These are phyloP conservation scores for Salix brachista DNA, from an alignment of 345 rosid species.

Conservation along the genomic window DNA sequence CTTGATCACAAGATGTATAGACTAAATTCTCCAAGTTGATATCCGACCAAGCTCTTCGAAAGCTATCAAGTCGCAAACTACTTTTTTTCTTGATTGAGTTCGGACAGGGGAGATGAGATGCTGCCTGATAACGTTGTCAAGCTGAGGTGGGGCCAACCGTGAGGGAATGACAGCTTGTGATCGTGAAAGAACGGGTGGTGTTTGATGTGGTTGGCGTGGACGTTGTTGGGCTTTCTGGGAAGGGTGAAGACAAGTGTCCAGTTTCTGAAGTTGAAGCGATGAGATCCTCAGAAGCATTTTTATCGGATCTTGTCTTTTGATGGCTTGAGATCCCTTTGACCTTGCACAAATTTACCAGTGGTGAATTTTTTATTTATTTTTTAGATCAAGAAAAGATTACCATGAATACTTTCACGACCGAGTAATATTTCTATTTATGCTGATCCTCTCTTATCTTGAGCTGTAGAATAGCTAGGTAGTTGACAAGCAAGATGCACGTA, in stretches of 20 bases:
- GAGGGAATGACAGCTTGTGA: not conserved
- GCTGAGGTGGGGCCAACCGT: not conserved
- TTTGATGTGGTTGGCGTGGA: not conserved
- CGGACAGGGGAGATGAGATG: slow-evolving; percentile 19
- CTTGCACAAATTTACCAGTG: not conserved
- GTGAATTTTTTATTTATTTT: not conserved
- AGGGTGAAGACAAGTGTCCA: slow-evolving; percentile 9
- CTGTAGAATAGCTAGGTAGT: not conserved
- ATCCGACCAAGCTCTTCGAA: slow-evolving; percentile 32
- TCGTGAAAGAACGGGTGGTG: not conserved
- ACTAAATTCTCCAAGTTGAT: slow-evolving; percentile 28
- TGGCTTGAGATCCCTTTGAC: not conserved
- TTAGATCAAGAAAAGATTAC: not conserved
- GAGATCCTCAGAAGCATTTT: slow-evolving; percentile 25
- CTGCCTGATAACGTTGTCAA: slow-evolving; percentile 9
- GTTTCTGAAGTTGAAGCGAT: slow-evolving; percentile 20
- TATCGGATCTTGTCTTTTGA: not conserved
- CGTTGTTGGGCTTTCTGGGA: slow-evolving; percentile 16
- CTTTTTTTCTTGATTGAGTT: slow-evolving; percentile 1
- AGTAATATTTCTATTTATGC: too few species aligned
- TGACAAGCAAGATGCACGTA: not conserved
- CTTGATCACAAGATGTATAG: slow-evolving; percentile 6
- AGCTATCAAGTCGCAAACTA: not conserved
- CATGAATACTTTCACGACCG: not conserved
- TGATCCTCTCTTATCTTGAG: not conserved